A percentile compares a stretch with the other conserved stretches of the same genome.
phyloP scores from a whole-genome alignment of 1,284 basidiomycete genomes.

The Cerrena zonata region DNA sequence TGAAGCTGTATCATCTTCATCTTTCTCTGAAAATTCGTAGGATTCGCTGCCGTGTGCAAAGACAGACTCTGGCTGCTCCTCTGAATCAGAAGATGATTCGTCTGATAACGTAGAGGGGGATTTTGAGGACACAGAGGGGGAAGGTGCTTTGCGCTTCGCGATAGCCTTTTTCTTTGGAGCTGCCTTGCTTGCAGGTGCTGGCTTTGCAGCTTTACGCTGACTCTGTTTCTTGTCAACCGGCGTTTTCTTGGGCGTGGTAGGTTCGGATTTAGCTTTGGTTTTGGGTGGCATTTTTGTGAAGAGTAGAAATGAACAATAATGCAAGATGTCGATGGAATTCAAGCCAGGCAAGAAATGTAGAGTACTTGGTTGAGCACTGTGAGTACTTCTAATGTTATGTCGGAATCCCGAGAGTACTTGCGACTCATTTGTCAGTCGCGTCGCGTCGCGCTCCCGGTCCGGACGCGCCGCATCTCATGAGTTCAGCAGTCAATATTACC shows the following conservation, averaged over 20 bases:
- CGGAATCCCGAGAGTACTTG: not conserved
- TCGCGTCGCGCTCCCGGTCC: not conserved
- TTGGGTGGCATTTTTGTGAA: not conserved
- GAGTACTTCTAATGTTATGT: not conserved
- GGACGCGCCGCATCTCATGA: too few species aligned
- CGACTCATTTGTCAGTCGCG: not conserved
- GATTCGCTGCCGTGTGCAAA: conserved; percentile 15
- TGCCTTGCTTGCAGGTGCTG: too few species aligned
- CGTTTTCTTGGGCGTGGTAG: too few species aligned
- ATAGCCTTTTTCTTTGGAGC: not conserved
- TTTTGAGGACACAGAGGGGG: not conserved
- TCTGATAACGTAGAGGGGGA: not conserved
- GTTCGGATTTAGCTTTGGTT: not conserved
- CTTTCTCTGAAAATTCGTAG: conserved; percentile 1
- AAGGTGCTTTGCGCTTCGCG: not conserved
- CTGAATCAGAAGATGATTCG: conserved; percentile 8
- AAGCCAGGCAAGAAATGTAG: not conserved
- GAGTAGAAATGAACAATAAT: not conserved
- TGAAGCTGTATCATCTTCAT: conserved; percentile 21
- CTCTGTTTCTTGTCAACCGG: not conserved
- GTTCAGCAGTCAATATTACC: too few species aligned
- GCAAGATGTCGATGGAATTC: too few species aligned
- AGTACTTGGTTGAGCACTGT: not conserved
- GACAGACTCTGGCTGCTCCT: too few species aligned
- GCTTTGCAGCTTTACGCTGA: not conserved